These are phyloP conservation scores for Abortiporus biennis DNA, from an alignment of 1,284 basidiomycete genomes.

Conservation along the genomic window DNA sequence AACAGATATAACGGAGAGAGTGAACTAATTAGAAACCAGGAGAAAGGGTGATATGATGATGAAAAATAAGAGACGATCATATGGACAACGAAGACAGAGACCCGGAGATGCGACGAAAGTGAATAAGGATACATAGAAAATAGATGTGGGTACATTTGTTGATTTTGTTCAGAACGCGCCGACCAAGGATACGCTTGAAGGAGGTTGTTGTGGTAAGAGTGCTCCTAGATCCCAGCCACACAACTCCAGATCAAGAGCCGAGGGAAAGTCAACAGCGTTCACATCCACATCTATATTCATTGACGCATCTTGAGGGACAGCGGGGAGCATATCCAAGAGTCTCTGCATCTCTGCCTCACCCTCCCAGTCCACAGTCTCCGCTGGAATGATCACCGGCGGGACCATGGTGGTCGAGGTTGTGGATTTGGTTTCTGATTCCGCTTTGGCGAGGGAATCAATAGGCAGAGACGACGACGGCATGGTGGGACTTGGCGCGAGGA, in stretches of 20 bases:
- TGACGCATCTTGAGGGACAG: conserved; percentile 25
- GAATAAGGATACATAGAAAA: conserved; percentile 8
- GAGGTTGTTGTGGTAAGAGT: conserved; percentile 12
- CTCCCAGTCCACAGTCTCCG: conserved; percentile 27
- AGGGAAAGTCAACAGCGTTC: conserved; percentile 30
- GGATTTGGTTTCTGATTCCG: conserved; percentile 11
- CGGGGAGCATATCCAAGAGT: conserved; percentile 48
- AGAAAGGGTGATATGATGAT: conserved; percentile 1
- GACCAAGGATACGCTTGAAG: conserved; percentile 13
- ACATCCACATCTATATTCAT: conserved; percentile 17
- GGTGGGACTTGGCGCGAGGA: conserved; percentile 50
- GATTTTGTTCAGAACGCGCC: conserved; percentile 26
- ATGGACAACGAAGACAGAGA: neutral
- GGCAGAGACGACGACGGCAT: conserved; percentile 29
- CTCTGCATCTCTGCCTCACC: conserved; percentile 56
- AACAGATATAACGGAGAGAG: neutral
- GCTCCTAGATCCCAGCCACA: conserved; percentile 25
- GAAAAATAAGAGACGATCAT: neutral
- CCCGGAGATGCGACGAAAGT: conserved; percentile 1
- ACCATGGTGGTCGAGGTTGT: conserved; percentile 15
- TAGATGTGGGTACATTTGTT: no score
- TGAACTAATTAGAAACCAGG: neutral
- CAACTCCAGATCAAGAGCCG: conserved; percentile 31
- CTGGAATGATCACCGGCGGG: conserved; percentile 17
- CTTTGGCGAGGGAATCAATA: conserved; percentile 15